phyloP scores from a whole-genome alignment of 805 yeast species.

The Monosporozyma servazzii region DNA sequence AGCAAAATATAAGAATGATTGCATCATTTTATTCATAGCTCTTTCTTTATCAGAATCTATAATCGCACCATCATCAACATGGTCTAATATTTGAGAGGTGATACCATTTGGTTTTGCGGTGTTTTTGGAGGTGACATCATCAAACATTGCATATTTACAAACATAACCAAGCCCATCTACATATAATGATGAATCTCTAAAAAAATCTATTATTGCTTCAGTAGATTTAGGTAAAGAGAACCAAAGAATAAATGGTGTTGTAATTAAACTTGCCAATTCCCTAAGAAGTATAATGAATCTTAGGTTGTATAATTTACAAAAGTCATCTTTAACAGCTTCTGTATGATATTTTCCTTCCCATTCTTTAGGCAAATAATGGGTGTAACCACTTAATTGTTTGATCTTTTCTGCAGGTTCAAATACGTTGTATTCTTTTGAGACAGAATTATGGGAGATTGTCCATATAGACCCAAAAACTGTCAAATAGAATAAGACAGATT shows the following conservation, averaged over 20 bases:
- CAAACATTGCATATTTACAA: constrained; percentile 87
- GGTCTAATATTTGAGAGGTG: not conserved
- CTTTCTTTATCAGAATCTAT: constrained; percentile 10
- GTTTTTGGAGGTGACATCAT: constrained; percentile 28
- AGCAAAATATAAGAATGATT: constrained; percentile 77
- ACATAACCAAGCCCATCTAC: constrained; percentile 94
- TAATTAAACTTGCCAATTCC: constrained; percentile 71
- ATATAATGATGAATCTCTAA: constrained; percentile 80
- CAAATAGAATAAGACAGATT: constrained; percentile 78
- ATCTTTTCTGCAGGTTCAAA: constrained; percentile 91
- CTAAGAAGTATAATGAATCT: constrained; percentile 59
- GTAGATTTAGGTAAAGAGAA: constrained; percentile 65
- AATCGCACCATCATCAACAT: not conserved
- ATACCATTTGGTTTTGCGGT: not conserved
- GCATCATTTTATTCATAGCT: constrained; percentile 78
- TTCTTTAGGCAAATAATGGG: constrained; percentile 79
- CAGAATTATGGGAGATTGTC: constrained; percentile 69
- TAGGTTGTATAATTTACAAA: constrained; percentile 68
- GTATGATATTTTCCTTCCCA: constrained; percentile 88
- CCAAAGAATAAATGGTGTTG: constrained; percentile 89
- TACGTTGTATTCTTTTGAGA: constrained; percentile 56
- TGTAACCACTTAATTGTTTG: constrained; percentile 68
- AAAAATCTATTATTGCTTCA: constrained; percentile 77
- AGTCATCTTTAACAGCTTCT: constrained; percentile 73
- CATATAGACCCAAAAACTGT: constrained; percentile 82